These are phyloP conservation scores for Sphagnum contortum DNA, from an alignment of 225 moss, liverwort and hornwort genomes.

Conservation along the genomic window DNA sequence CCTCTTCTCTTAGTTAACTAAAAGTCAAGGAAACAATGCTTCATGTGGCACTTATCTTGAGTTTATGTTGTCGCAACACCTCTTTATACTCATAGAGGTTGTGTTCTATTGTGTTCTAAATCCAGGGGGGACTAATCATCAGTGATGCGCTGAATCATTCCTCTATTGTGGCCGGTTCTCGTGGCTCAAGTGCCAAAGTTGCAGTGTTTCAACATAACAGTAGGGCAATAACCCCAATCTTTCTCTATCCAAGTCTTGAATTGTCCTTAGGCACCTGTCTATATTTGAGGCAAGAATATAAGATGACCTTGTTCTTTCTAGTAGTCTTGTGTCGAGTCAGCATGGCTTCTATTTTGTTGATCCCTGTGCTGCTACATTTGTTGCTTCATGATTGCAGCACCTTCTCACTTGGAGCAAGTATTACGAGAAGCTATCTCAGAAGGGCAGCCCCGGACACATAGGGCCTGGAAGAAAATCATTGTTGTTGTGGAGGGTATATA, in stretches of 20 bases:
- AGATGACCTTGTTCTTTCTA: neutral
- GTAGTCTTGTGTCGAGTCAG: slow-evolving; percentile 1
- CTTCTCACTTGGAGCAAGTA: slow-evolving; percentile 76
- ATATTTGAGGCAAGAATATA: too few relatives aligned
- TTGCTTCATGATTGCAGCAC: slow-evolving; percentile 21
- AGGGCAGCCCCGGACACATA: slow-evolving; percentile 88
- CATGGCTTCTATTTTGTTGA: too few relatives aligned
- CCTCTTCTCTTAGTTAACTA: too few relatives aligned
- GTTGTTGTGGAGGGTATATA: slow-evolving; percentile 95
- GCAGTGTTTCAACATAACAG: slow-evolving; percentile 84
- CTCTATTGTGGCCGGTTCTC: slow-evolving; percentile 83
- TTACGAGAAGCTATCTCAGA: slow-evolving; percentile 77
- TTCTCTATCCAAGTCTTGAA: too few relatives aligned
- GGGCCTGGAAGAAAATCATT: slow-evolving; percentile 97
- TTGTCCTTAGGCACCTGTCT: too few relatives aligned
- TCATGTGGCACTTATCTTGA: too few relatives aligned
- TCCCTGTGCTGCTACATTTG: too few relatives aligned
- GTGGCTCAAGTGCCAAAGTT: slow-evolving; percentile 85
- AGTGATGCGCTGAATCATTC: slow-evolving; percentile 95
- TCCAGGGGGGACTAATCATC: slow-evolving; percentile 79
- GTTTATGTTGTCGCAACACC: too few relatives aligned
- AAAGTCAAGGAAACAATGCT: too few relatives aligned
- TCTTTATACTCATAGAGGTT: too few relatives aligned
- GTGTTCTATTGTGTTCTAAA: neutral
- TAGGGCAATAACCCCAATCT: slow-evolving; percentile 7